phyloP scores from a whole-genome alignment of 2,329 filamentous ascomycete species.

The Phaeoacremonium minimum region DNA sequence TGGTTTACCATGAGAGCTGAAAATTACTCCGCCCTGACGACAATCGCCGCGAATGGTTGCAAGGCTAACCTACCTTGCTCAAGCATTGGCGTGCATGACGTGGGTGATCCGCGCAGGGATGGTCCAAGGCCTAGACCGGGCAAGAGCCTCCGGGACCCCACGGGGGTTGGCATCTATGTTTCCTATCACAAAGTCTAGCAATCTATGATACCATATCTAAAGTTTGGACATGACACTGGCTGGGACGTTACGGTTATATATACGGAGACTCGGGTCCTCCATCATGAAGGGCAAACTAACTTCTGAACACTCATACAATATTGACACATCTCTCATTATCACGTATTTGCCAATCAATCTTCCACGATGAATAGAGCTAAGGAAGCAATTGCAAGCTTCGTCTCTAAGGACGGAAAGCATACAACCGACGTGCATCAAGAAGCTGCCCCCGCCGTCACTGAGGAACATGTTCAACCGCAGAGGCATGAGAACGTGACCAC shows the following conservation, averaged over 20 bases:
- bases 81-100: too few relatives aligned
- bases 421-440: conserved; percentile 68
- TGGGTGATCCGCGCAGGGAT: too few relatives aligned
- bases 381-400: conserved; percentile 56
- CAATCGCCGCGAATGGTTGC: too few relatives aligned
- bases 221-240: not conserved
- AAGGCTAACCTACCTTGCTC: too few relatives aligned
- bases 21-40: too few relatives aligned
- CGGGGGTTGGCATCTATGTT: not conserved
- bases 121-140: too few relatives aligned
- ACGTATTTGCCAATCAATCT: not conserved
- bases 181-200: not conserved
- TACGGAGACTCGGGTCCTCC: too few relatives aligned
- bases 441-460: conserved; percentile 53
- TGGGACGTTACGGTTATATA: too few relatives aligned
- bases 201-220: too few relatives aligned
- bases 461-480: conserved; percentile 57
- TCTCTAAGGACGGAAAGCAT: conserved; percentile 57
- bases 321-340: not conserved
- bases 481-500: conserved; percentile 58
- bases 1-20: too few relatives aligned
- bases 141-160: too few relatives aligned
- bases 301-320: not conserved
- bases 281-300: too few relatives aligned
- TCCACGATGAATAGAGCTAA: conserved; percentile 61